Conservation (phyloP, 768 basidiomycete species). For the Harrya chromipes region DNA sequence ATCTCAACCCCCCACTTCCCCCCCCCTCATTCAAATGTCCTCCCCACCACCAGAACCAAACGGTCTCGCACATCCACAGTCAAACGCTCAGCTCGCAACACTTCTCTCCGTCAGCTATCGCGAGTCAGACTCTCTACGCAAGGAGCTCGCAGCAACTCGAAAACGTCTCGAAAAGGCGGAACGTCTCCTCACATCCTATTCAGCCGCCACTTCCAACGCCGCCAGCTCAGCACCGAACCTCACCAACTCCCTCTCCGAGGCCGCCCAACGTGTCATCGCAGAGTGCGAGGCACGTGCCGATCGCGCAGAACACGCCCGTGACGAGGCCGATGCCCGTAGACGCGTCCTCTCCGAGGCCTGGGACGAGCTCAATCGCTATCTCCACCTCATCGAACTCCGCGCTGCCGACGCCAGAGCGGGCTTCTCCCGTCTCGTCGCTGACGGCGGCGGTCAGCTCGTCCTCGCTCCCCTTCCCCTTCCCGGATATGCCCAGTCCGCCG, state of each 20-base stretch:
- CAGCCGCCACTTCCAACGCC: conserved; percentile 5
- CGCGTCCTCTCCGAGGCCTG: conserved; percentile 47
- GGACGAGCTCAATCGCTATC: conserved; percentile 47
- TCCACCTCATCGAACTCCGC: conserved; percentile 43
- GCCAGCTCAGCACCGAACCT: conserved; percentile 16
- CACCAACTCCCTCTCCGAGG: conserved; percentile 25
- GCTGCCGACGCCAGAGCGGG: conserved; percentile 48
- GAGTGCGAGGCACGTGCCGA: conserved; percentile 50
- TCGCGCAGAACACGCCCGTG: conserved; percentile 49
- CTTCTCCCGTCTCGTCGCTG: conserved; percentile 43
- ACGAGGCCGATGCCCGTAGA: conserved; percentile 51
- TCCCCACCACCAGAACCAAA: conserved; percentile 10
- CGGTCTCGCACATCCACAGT: conserved; percentile 25
- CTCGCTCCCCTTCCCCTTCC: conserved; percentile 33
- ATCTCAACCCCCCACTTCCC: conserved; percentile 11
- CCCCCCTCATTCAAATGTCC: conserved; percentile 2
- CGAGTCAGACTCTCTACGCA: conserved; percentile 49
- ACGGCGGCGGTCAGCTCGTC: conserved; percentile 45
- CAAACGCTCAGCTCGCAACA: conserved; percentile 53
- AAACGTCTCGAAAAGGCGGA: conserved; percentile 57
- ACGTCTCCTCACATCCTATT: conserved; percentile 35
- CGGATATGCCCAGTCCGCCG: conserved; percentile 7
- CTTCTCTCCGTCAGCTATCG: conserved; percentile 53
- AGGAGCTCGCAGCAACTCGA: conserved; percentile 40
- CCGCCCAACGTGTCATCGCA: conserved; percentile 37